Base-by-base conservation (phyloP, 257 asterid species). In the Solanum megistacrolobum region DNA sequence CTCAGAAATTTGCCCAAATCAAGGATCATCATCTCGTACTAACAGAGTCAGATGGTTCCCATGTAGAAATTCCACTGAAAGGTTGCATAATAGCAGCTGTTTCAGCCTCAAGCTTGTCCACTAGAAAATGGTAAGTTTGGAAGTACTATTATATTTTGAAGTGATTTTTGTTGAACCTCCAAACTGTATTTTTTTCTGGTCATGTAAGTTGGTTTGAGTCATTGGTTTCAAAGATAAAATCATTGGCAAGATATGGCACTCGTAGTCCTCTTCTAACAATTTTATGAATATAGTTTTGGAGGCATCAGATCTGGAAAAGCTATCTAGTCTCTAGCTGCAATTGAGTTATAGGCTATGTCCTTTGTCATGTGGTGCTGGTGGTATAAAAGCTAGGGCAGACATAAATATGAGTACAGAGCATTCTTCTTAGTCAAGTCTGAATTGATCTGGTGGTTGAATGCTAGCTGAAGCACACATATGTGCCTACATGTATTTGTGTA, bases 21-120 rank as follows among this genome's bases (percentile, higher is more conserved):
- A 93, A 89, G 92, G 94, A 92, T 82, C 93, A 91, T 83, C 89
- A 55, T 89, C 98, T 97, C 69, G 88, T 89, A 86, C 82, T 97
- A 82, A 90, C 83, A 23, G 98, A 96, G 76, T 81, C 93, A 58
- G 98, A 95, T 93, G 94, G 93, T 88, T 92, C 95, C 65, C 81
- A n/a, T 73, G 91, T 90, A 20, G 93, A 94, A 86, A 93, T 97
- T 91, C 91, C 68, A 68, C 96, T 97, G 18, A 92, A 58, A 73
- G 96, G 96, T 55, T 97, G 99, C 92, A 89, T 87, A 29, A 69
- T 96, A 75, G 91, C 89, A n/a, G 96, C 99, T 91, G 98, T 97
- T 89, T 97, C 99, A 1, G 96, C 98, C 82, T 92, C 99, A 89
- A 90, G 84, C 92, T 73, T 91, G 89, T 85, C 98, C 13, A 89